Evolutionary conservation across 2,329 filamentous ascomycete genomes (phyloP).

Genomic region (Exophiala calicioides): DNA sequence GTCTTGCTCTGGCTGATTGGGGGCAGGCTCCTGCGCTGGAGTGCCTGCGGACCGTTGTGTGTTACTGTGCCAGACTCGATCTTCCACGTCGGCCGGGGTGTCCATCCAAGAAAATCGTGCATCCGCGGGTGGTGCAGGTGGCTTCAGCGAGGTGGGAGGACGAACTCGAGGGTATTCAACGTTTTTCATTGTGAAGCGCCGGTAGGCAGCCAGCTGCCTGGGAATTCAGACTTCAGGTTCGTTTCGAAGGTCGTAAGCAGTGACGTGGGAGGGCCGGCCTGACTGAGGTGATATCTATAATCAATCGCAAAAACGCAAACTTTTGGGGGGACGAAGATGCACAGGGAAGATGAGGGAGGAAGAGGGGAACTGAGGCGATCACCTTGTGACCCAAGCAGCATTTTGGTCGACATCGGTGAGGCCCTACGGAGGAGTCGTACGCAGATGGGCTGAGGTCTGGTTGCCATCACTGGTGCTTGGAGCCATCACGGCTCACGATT

Average conservation of each 20-base stretch:
- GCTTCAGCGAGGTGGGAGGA: conserved; percentile 21
- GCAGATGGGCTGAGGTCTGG: conserved; percentile 3
- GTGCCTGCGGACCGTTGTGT: conserved; percentile 3
- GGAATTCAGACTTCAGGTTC: conserved; percentile 1
- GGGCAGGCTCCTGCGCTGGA: neutral
- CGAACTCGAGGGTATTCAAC: conserved; percentile 29
- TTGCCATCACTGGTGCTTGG: conserved; percentile 27
- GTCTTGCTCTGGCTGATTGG: conserved; percentile 1
- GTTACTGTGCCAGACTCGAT: conserved; percentile 16
- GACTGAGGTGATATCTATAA: neutral
- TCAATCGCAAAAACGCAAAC: neutral
- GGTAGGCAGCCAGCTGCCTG: conserved; percentile 17
- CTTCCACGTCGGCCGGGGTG: conserved; percentile 22
- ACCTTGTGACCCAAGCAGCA: conserved; percentile 20
- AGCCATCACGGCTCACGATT: conserved; percentile 24
- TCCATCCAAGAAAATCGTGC: conserved; percentile 27
- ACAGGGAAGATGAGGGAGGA: conserved; percentile 3
- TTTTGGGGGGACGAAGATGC: conserved; percentile 4
- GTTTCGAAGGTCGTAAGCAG: conserved; percentile 15
- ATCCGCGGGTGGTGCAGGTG: conserved; percentile 13
- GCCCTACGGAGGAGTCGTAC: conserved; percentile 1
- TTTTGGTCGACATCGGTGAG: conserved; percentile 17
- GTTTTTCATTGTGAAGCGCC: conserved; percentile 19
- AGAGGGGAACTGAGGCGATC: conserved; percentile 1
- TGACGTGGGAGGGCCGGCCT: neutral